phyloP scores from a whole-genome alignment of 441 rosid species.

The Hura crepitans region DNA sequence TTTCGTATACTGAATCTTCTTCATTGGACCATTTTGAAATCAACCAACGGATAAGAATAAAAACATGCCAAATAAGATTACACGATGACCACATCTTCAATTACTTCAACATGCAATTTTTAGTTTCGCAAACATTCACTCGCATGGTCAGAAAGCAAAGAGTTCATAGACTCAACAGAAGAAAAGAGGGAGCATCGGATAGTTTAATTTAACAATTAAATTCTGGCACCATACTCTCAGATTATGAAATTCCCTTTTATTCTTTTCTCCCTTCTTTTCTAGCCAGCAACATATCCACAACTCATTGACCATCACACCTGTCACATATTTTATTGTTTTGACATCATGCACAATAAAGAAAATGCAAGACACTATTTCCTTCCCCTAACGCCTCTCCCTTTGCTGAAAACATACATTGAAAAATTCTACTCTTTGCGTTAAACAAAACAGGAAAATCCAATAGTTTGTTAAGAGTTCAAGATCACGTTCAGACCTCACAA shows the following conservation, averaged over 20 bases:
- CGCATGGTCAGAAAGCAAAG: background rate
- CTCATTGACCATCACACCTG: background rate
- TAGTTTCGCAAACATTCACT: background rate
- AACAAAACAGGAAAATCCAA: background rate
- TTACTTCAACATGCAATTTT: background rate
- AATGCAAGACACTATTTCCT: too few species aligned
- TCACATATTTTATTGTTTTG: background rate
- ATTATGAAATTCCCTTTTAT: background rate
- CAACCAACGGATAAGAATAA: constrained; percentile 13
- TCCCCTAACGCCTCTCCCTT: too few species aligned
- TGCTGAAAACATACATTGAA: too few species aligned
- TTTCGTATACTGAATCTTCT: background rate
- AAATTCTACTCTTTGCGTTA: background rate
- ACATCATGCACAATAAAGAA: too few species aligned
- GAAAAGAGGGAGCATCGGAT: background rate
- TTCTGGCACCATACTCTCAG: background rate
- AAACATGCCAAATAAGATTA: background rate
- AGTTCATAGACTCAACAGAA: too few species aligned
- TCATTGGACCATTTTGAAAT: background rate
- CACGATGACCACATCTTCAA: background rate
- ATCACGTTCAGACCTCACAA: background rate
- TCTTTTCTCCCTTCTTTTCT: too few species aligned
- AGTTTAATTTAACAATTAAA: background rate
- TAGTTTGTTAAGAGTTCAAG: background rate
- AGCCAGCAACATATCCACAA: background rate